phyloP scores from a whole-genome alignment of 1,139 yeast genomes.

The Blastobotrys buckinghamii region DNA sequence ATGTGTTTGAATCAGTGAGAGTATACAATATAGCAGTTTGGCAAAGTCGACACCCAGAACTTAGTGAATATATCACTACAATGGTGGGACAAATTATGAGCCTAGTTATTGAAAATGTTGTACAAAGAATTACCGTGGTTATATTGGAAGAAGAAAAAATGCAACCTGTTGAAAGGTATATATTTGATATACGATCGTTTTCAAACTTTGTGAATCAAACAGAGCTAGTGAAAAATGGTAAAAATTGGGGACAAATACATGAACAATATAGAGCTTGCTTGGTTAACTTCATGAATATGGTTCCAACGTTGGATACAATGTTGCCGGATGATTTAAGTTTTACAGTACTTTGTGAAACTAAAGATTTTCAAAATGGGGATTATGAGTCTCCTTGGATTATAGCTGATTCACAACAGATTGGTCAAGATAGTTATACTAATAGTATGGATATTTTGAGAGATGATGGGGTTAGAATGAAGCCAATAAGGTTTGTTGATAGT shows the following conservation, averaged over 20 bases:
- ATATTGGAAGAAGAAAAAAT: conserved; percentile 19
- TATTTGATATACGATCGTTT: conserved; percentile 29
- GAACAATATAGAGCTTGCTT: conserved; percentile 30
- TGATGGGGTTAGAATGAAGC: conserved; percentile 15
- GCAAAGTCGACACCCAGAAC: conserved; percentile 35
- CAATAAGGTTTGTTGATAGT: conserved; percentile 29
- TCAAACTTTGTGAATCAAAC: not conserved
- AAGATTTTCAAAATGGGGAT: conserved; percentile 8
- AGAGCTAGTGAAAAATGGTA: conserved; percentile 5
- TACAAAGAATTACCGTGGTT: conserved; percentile 26
- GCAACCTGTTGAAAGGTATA: conserved; percentile 31
- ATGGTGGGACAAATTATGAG: conserved; percentile 27
- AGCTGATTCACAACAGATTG: conserved; percentile 19
- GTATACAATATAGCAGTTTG: conserved; percentile 32
- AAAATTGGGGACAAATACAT: conserved; percentile 18
- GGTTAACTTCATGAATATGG: conserved; percentile 1
- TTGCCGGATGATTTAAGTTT: conserved; percentile 21
- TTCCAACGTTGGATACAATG: conserved; percentile 17
- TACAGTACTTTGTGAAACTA: conserved; percentile 25
- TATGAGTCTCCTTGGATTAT: conserved; percentile 27
- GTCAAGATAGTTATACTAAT: not conserved
- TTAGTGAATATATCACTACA: conserved; percentile 33
- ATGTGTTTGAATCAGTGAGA: conserved; percentile 28
- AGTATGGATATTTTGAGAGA: conserved; percentile 4
- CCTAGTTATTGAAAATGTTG: conserved; percentile 23